These are phyloP conservation scores for Colletotrichum sp. DNA, from an alignment of 2,329 filamentous ascomycete genomes.

Conservation along the genomic window DNA sequence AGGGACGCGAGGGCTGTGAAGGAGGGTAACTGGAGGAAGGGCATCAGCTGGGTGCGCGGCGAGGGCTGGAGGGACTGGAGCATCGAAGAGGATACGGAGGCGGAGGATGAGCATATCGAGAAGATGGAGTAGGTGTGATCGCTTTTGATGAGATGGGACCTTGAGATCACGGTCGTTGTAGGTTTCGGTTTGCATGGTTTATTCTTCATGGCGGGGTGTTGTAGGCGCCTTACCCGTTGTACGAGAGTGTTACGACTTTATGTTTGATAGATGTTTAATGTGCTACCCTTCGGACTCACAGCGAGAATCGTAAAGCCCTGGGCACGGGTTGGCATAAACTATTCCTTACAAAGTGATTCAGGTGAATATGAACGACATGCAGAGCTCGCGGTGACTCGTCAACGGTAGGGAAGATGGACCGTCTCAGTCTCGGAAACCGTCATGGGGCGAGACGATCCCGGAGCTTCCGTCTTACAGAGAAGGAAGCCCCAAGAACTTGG, in stretches of 20 bases:
- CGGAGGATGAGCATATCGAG: slow-evolving; percentile 40
- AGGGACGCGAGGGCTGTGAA: slow-evolving; percentile 70
- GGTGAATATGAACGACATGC: no score
- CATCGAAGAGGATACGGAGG: slow-evolving; percentile 55
- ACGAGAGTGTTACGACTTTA: not conserved
- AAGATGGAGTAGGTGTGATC: not conserved
- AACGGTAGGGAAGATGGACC: no score
- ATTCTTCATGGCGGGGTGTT: slow-evolving; percentile 6
- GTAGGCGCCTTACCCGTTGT: not conserved
- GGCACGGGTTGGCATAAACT: no score
- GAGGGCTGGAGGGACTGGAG: slow-evolving; percentile 77
- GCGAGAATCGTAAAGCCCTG: no score
- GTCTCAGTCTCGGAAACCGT: no score
- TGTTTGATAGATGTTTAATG: not conserved
- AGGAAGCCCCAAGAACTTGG: no score
- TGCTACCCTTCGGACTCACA: no score
- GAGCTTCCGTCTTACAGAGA: no score
- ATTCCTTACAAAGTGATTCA: no score
- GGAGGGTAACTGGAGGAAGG: slow-evolving; percentile 72
- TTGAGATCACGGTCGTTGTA: not conserved
- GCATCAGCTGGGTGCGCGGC: slow-evolving; percentile 74
- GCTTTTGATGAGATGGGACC: not conserved
- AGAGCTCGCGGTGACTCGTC: no score
- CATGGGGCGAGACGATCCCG: no score
- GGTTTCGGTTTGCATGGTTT: not conserved